Evolutionary conservation across 2,329 filamentous ascomycete genomes (phyloP), one percentile per base, ranked within the genome.

Genomic region (Penicillium polonicum): DNA sequence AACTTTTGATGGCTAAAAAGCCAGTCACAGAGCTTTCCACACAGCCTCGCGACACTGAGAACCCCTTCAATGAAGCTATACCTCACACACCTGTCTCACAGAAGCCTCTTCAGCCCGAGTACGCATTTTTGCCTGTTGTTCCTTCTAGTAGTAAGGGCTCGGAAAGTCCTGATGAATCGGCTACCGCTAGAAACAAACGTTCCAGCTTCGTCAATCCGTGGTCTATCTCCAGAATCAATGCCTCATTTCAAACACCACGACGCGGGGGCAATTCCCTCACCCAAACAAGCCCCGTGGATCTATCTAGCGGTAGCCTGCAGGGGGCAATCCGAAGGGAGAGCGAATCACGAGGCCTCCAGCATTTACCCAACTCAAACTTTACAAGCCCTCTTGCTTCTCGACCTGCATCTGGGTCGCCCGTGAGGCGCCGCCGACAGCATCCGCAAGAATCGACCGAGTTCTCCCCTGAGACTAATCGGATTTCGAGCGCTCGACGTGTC

Each of bases 191-290:
- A 31, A n/a, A 21, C 5, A 48, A 50, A 25, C 17, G 19, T 13
- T 52, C 52, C 9, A 49, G 53, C 3, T 55, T 52, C 15, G 23
- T 53, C 12, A 65, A 64, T 31, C 63, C 63, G 6, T 62, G 60
- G 60, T 62, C 57, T 17, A 57, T 64, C 4, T 56, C 60, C 2
- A 52, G 38, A 45, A 62, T 62, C 10, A 63, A 62, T 33, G 56
- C 57, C 5, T 56, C 62, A 1, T 56, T 60, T 21, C 58, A 53
- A 27, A 63, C 60, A 15, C 54, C 63, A 9, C 42, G n/a, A 4
- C 29, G 50, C 17, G 44, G 46, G 12, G 10, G 15, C 8, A 27
- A 10, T 13, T 15, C 10, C 5, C 8, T 25, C 4, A 15, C n/a
- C 21, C 38, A 50, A 17, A 8, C 38, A 12, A 48, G 23, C 15